Percentiles rank a stretch among this genome's conserved stretches.
phyloP scores from a whole-genome alignment of 116 monocot species.

The Iris pallida region DNA sequence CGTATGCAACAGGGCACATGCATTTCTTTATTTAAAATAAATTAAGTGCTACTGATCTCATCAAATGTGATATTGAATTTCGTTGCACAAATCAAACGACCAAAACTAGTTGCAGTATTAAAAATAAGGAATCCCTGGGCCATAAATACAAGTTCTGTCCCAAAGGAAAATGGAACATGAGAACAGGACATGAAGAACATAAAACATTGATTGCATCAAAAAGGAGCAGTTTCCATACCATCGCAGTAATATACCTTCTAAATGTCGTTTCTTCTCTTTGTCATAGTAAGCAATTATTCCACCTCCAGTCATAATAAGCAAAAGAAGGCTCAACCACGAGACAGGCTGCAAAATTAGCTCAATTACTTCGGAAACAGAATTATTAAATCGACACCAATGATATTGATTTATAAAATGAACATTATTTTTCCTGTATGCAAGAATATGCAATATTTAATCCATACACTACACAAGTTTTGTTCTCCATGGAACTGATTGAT shows the following conservation, averaged over 20 bases:
- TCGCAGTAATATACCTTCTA: constrained; percentile 19
- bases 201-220: neutral
- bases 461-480: no score
- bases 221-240: neutral
- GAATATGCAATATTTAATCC: no score
- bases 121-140: neutral
- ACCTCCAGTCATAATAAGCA: constrained; percentile 25
- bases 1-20: no score
- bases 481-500: no score
- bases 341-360: constrained; percentile 19
- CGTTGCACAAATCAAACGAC: neutral
- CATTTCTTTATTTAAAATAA: neutral
- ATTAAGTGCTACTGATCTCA: neutral
- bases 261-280: constrained; percentile 27
- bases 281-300: constrained; percentile 26
- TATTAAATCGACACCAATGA: no score
- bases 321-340: constrained; percentile 28
- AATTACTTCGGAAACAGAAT: constrained; percentile 1
- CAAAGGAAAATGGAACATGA: neutral
- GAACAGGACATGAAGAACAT: neutral
- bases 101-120: neutral
- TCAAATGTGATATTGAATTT: neutral
- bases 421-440: no score
- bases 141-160: neutral
- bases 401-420: no score